Evolutionary conservation across 2,329 filamentous ascomycete species (phyloP), one percentile per base, ranked within the genome.

Genomic region (Claviceps pusilla): DNA sequence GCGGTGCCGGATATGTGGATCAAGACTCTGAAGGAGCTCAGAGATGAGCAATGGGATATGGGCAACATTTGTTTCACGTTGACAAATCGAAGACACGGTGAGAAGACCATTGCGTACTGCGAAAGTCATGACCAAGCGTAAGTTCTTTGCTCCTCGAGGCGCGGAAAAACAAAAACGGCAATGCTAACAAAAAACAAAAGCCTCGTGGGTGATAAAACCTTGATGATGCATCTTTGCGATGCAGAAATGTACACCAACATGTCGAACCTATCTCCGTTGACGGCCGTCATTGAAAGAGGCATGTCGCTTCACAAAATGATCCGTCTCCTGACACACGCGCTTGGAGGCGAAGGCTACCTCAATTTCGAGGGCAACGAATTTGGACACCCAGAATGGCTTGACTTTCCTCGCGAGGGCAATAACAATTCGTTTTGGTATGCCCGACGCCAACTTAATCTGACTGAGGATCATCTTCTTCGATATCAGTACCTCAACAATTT

Each of bases 291-390:
- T 66, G 85, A 94, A 63, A 84, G 93, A 51, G 93, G 93, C 54
- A 86, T 98, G 75, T 80, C 87, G 4, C 74, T 98, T 42, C 93
- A 98, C 78, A 98, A 98, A 75, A 86, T 98, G 86, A 96, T 98
- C 64, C 86, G 93, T 14, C 80, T 98, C 16, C 74, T 98, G 59
- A 97, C 93, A 1, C 91, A 98, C 66, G 80, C 78, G 46, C 79
- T 98, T 16, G 93, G 93, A 56, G 93, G 93, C 54, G 93, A 98
- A 70, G 93, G 91, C 43, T 98, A 95, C 66, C 85, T 98, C 53
- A 98, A 97, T 73, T 98, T 98, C 63, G 90, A 96, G 72, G 93
- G 93, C 57, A 98, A 98, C 69, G 93, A 98, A 70, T 98, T 98
- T 65, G 93, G 93, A 0, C 93, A 98, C 66, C 93, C 93, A 0